Evolutionary conservation across 345 rosid species (phyloP), one percentile per base, ranked within the genome.

Genomic region (Camelina neglecta): DNA sequence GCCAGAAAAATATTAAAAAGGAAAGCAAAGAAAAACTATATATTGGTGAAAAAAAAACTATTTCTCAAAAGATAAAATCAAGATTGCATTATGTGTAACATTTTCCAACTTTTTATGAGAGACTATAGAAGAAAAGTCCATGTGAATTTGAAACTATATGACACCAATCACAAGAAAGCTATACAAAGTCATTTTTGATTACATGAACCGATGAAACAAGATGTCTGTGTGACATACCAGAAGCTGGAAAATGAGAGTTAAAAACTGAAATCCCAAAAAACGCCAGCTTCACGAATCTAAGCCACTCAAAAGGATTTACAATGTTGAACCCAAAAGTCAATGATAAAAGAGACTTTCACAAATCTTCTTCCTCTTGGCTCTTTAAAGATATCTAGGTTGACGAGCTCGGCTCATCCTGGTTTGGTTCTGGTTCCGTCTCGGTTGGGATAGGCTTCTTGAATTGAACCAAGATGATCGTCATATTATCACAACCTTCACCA

Each of bases 401-500:
- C 9, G 81, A 78, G 69, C 81, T 60, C 36, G 81, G 58, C 53
- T 73, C 74, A n/a, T 78, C 78, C 60, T 72, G 58, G 60, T n/a
- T 60, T 48, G 60, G 29, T 67, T 78, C 74, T 66, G 65, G 42
- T 53, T 53, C 70, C 0, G 60, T 55, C 70, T 60, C 74, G 0
- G 81, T 33, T 16, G 60, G 51, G 70, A 60, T 53, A 24, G 57
- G 57, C 65, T 85, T 90, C 86, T 85, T 90, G 75, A 95, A 87
- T 72, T 89, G 97, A 64, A 95, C 87, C 82, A 90, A 71, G 74
- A 89, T 92, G 88, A 95, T 92, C 35, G 99, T 92, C 99, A 95
- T 92, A 74, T 95, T 95, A 82, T 95, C 99, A 47, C 99, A 95
- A 75, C 99, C 99, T 84, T 90, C 96, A 0, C 97, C 98, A 53